Percentiles rank a stretch among this genome's conserved stretches.
Evolutionary conservation across 2,329 filamentous ascomycete species (phyloP).

Genomic region (Microcera coccophila): DNA sequence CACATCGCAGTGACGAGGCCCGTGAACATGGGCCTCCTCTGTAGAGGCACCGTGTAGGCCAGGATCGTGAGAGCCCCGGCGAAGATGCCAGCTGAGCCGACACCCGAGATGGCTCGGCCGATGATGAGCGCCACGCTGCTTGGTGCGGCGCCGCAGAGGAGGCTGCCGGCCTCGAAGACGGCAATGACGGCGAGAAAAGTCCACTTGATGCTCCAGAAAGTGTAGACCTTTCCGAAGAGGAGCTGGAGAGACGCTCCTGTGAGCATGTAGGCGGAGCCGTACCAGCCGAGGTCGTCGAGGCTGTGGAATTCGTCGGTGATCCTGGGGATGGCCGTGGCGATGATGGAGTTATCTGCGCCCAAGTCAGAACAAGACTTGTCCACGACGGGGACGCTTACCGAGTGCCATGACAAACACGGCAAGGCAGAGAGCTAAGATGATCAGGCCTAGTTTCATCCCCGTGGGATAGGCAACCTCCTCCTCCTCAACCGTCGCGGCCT

Average conservation of each 20-base stretch:
- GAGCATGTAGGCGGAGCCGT: constrained; percentile 43
- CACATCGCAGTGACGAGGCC: constrained; percentile 41
- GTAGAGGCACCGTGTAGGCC: constrained; percentile 34
- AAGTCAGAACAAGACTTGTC: background rate
- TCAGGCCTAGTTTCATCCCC: constrained; percentile 29
- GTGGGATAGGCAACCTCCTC: too few species aligned
- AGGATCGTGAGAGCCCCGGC: constrained; percentile 43
- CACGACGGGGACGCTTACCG: constrained; percentile 19
- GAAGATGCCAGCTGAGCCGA: constrained; percentile 45
- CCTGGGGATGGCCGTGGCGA: constrained; percentile 42
- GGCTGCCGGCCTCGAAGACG: constrained; percentile 43
- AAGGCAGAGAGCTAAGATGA: constrained; percentile 36
- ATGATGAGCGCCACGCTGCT: constrained; percentile 33
- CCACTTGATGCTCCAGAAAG: constrained; percentile 42
- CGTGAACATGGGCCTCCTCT: constrained; percentile 33
- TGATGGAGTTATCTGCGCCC: constrained; percentile 37
- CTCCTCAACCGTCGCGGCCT: constrained; percentile 9
- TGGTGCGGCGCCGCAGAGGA: constrained; percentile 36
- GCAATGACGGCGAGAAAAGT: constrained; percentile 36
- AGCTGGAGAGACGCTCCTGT: constrained; percentile 39
- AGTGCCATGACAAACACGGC: constrained; percentile 41
- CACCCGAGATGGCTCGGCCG: constrained; percentile 34
- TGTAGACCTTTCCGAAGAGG: constrained; percentile 42
- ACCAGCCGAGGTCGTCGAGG: constrained; percentile 49
- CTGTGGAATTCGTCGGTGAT: constrained; percentile 43